These are phyloP conservation scores for Fistulifera pelliculosa DNA, from an alignment of 108 stramenopile genomes.

Conservation along the genomic window DNA sequence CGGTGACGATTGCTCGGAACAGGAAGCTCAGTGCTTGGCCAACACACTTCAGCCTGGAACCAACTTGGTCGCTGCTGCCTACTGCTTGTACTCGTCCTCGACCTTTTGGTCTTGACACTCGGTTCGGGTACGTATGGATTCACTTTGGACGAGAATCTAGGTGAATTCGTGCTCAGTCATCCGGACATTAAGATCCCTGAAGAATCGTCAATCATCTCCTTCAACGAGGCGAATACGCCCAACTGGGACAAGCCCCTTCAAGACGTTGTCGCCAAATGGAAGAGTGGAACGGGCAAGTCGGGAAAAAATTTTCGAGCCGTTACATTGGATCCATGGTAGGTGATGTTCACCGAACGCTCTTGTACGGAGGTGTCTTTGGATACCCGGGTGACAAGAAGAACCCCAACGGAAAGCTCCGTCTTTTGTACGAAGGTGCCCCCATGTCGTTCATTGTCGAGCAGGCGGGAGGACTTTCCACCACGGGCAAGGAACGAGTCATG, in stretches of 20 bases:
- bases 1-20: slow-evolving; percentile 49
- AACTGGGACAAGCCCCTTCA: slow-evolving; percentile 81
- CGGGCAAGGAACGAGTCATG: slow-evolving; percentile 61
- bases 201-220: slow-evolving; percentile 77
- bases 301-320: slow-evolving; percentile 64
- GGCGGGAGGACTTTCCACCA: slow-evolving; percentile 84
- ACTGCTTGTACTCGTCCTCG: slow-evolving; percentile 93
- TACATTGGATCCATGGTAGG: slow-evolving; percentile 99
- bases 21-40: slow-evolving; percentile 56
- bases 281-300: slow-evolving; percentile 51
- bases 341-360: slow-evolving; percentile 95
- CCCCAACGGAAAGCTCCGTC: slow-evolving; percentile 78
- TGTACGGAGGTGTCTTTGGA: slow-evolving; percentile 97
- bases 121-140: slow-evolving; percentile 81
- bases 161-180: slow-evolving; percentile 92
- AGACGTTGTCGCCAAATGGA: slow-evolving; percentile 52
- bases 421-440: slow-evolving; percentile 87
- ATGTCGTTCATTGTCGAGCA: slow-evolving; percentile 96
- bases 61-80: slow-evolving; percentile 86
- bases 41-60: slow-evolving; percentile 89
- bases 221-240: slow-evolving; percentile 90
- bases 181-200: slow-evolving; percentile 82
- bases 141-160: slow-evolving; percentile 90
- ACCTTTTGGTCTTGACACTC: slow-evolving; percentile 93
- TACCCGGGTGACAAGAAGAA: slow-evolving; percentile 88